Conservation (phyloP, 2,329 filamentous ascomycete species). For the Paecilomyces sp. region DNA sequence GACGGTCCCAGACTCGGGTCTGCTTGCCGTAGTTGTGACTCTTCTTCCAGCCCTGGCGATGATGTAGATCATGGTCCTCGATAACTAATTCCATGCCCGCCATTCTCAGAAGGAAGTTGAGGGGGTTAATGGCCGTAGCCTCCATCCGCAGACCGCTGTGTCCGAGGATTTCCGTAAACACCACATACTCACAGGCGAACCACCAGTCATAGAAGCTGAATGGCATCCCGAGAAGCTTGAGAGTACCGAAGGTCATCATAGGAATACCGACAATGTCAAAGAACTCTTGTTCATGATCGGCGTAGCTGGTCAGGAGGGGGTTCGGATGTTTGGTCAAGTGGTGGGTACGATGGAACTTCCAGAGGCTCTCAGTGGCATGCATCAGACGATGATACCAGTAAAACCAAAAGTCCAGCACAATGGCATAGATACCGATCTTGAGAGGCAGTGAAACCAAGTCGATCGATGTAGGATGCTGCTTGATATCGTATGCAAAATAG, state of each 20-base stretch:
- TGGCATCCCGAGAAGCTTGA: constrained; percentile 27
- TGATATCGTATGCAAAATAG: constrained; percentile 14
- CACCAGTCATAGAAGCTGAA: constrained; percentile 40
- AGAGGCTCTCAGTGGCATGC: constrained; percentile 29
- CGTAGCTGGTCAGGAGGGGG: constrained; percentile 30
- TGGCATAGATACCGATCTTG: constrained; percentile 29
- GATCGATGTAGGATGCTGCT: constrained; percentile 11
- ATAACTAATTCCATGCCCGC: constrained; percentile 30
- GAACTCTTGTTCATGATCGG: constrained; percentile 32
- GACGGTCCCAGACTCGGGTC: constrained; percentile 23
- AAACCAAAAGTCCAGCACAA: constrained; percentile 38
- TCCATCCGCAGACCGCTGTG: constrained; percentile 34
- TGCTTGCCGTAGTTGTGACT: constrained; percentile 28
- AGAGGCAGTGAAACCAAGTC: constrained; percentile 26
- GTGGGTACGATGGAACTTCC: constrained; percentile 36
- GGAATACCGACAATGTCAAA: constrained; percentile 34
- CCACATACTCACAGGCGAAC: constrained; percentile 35
- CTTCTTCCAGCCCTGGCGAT: constrained; percentile 25
- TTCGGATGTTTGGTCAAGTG: constrained; percentile 37
- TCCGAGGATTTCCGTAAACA: constrained; percentile 33
- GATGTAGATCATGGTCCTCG: constrained; percentile 32
- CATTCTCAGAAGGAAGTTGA: constrained; percentile 22
- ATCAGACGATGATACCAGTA: constrained; percentile 35
- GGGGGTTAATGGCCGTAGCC: constrained; percentile 20
- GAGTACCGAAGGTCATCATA: constrained; percentile 23